phyloP scores from a whole-genome alignment of 495 filamentous ascomycete species.

The Aspergillus biplanus region DNA sequence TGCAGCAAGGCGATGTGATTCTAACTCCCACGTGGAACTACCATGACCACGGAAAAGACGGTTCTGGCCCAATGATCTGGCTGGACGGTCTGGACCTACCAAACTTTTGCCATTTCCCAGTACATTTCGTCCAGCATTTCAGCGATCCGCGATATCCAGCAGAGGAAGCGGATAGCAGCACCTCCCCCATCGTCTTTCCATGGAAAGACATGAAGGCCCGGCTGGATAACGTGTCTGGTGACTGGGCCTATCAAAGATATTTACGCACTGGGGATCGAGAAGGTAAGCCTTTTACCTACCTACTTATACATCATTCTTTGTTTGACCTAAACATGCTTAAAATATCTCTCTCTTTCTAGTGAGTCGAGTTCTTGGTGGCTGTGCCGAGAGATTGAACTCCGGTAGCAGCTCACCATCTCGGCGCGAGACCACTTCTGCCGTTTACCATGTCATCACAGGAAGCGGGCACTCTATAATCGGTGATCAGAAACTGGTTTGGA shows the following conservation, averaged over 20 bases:
- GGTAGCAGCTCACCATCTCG: conserved; percentile 29
- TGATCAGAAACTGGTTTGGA: conserved; percentile 37
- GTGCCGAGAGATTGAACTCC: conserved; percentile 39
- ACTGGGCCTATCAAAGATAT: conserved; percentile 36
- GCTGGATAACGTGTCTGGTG: conserved; percentile 30
- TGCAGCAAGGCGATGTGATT: conserved; percentile 54
- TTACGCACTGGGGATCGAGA: conserved; percentile 38
- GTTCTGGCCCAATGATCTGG: conserved; percentile 56
- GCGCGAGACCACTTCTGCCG: conserved; percentile 44
- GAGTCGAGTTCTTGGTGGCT: conserved; percentile 42
- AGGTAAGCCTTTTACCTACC: conserved; percentile 22
- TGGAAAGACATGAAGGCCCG: conserved; percentile 41
- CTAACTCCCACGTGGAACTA: conserved; percentile 55
- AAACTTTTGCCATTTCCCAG: conserved; percentile 47
- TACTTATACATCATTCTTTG: neutral
- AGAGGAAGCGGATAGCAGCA: conserved; percentile 37
- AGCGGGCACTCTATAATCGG: conserved; percentile 38
- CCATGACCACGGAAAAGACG: conserved; percentile 56
- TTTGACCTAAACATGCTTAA: neutral
- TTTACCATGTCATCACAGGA: conserved; percentile 47
- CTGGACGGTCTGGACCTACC: conserved; percentile 53
- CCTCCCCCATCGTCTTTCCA: conserved; percentile 45
- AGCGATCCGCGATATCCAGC: conserved; percentile 45
- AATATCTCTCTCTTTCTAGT: conserved; percentile 18
- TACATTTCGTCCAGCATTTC: conserved; percentile 54